A percentile compares a stretch with the other conserved stretches of the same genome.
phyloP scores from a whole-genome alignment of 2,329 filamentous ascomycete species.

The Thielaviopsis musarum region DNA sequence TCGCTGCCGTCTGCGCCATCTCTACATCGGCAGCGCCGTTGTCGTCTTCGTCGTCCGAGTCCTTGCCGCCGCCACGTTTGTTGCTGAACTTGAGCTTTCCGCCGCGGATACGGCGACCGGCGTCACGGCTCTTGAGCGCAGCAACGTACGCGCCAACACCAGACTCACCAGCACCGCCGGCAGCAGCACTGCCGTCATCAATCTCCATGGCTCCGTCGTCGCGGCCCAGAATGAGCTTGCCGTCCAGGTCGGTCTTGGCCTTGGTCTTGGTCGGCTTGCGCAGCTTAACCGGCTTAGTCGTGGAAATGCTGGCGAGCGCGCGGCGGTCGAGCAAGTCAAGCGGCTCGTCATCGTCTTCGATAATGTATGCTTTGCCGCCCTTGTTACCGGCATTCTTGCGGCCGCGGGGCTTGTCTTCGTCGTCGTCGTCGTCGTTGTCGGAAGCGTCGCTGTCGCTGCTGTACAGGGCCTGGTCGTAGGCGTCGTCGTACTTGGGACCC shows the following conservation, averaged over 20 bases:
- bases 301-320: slow-evolving; percentile 83
- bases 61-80: slow-evolving; percentile 30
- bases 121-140: slow-evolving; percentile 51
- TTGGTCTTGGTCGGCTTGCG: slow-evolving; percentile 40
- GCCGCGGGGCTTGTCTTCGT: slow-evolving; percentile 17
- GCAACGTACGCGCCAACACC: slow-evolving; percentile 55
- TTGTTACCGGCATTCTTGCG: slow-evolving; percentile 26
- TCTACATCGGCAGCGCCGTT: slow-evolving; percentile 35
- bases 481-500: slow-evolving; percentile 62
- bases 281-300: slow-evolving; percentile 60
- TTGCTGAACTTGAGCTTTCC: slow-evolving; percentile 59
- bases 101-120: slow-evolving; percentile 44
- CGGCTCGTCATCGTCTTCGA: slow-evolving; percentile 88
- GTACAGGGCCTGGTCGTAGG: slow-evolving; percentile 92
- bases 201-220: slow-evolving; percentile 44
- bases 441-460: slow-evolving; percentile 51
- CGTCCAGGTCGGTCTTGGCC: slow-evolving; percentile 57
- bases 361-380: slow-evolving; percentile 63
- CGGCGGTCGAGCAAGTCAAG: slow-evolving; percentile 82
- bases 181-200: slow-evolving; percentile 36
- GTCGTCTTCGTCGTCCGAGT: slow-evolving; percentile 30
- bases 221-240: slow-evolving; percentile 60
- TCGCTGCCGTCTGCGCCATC: slow-evolving; percentile 19
- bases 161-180: slow-evolving; percentile 30
- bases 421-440: slow-evolving; percentile 42